Evolutionary conservation across 73 alveolate species (phyloP), one percentile per base, ranked within the genome.

Genomic region (Paramecium tetraurelia): DNA sequence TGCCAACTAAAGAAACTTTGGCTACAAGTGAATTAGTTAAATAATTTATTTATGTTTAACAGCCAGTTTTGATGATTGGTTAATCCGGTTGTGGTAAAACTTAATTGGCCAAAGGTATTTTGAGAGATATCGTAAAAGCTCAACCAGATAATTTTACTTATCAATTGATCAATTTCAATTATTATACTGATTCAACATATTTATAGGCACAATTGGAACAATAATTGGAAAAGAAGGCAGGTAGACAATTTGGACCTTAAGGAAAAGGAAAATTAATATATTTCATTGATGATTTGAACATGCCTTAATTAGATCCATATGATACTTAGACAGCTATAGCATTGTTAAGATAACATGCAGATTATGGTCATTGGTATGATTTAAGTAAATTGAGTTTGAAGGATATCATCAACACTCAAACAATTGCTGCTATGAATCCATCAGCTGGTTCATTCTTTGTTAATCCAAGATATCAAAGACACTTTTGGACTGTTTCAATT

Each of bases 31-130:
- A 92, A 92, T 72, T 96, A 59, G 95, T 96, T 86, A 86, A 94
- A 84, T 70, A 85, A 38, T 93, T 93, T 44, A 72, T 94, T 35
- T 59, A 50, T 46, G 93, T 94, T 11, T 38, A 92, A 36, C 29
- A 86, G 3, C 99, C 99, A 53, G 93, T 97, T 48, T 94, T 99
- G 93, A 97, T 99, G 94, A 98, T 99, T 85, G 99, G 99, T 80
- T 95, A 97, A 95, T 99, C 99, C 31, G 99, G 99, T 48, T 97
- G 99, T 92, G 99, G 99, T 93, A 98, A 98, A 94, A 98, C 99
- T 50, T 98, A 98, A 94, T 95, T 98, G 35, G 97, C 99, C 18
- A 97, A 97, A 95, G 99, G 99, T 95, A 95, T 98, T 93, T 95
- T 98, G 41, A 96, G 96, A 86, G 99, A 97, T 71, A 90, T 97